phyloP scores from a whole-genome alignment of 2,329 filamentous ascomycete species.

The Cladophialophora exuberans region DNA sequence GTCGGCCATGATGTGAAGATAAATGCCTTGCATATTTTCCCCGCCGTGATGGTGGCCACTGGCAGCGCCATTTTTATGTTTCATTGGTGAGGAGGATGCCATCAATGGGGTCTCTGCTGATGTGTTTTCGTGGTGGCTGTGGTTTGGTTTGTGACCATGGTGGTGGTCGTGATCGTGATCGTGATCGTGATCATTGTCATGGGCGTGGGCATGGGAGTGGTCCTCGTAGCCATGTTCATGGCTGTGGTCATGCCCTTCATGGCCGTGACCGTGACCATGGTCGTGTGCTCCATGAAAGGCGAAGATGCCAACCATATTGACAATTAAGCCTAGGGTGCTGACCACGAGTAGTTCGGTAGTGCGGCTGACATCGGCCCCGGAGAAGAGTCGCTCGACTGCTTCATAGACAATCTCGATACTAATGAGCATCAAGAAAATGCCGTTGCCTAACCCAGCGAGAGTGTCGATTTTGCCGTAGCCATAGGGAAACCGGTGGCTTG shows the following conservation, averaged over 20 bases:
- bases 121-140: constrained; percentile 29
- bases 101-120: constrained; percentile 27
- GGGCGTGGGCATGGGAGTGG: constrained; percentile 46
- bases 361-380: constrained; percentile 80
- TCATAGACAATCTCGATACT: constrained; percentile 96
- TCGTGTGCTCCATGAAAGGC: constrained; percentile 74
- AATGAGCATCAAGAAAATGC: constrained; percentile 93
- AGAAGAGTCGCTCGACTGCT: constrained; percentile 82
- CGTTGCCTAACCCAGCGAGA: constrained; percentile 93
- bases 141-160: constrained; percentile 34
- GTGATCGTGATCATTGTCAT: constrained; percentile 38
- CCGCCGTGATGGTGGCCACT: constrained; percentile 68
- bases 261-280: constrained; percentile 51
- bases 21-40: constrained; percentile 98
- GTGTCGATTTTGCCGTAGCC: constrained; percentile 91
- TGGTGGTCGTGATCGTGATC: constrained; percentile 39
- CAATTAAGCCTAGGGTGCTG: constrained; percentile 79
- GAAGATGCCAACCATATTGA: constrained; percentile 90
- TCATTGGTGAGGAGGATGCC: constrained; percentile 36
- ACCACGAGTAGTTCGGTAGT: constrained; percentile 87
- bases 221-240: constrained; percentile 43
- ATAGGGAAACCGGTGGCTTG: constrained; percentile 85
- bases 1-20: constrained; percentile 91
- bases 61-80: constrained; percentile 34
- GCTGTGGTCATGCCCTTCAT: constrained; percentile 41